Percentiles rank a stretch among this genome's conserved stretches.
phyloP scores from a whole-genome alignment of 768 basidiomycete genomes.

The Dioszegia crocea region DNA sequence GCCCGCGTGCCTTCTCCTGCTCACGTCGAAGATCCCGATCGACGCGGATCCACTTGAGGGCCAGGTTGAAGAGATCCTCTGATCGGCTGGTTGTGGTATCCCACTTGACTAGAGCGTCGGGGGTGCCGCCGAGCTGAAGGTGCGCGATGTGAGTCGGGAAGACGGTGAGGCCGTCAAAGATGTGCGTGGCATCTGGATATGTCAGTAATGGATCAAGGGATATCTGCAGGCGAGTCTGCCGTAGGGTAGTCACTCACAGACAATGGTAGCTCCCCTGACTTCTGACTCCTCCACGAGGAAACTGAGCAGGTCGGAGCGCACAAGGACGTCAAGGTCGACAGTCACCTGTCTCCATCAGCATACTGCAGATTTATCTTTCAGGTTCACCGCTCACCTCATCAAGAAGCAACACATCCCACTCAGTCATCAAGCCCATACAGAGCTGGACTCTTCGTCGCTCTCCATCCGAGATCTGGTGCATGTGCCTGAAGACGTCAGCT shows the following conservation, averaged over 20 bases:
- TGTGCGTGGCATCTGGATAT: conserved; percentile 84
- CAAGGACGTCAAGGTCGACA: conserved; percentile 93
- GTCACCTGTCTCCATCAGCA: conserved; percentile 63
- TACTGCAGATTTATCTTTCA: too few relatives aligned
- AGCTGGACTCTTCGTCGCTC: conserved; percentile 90
- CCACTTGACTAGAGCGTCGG: conserved; percentile 64
- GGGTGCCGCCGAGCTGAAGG: conserved; percentile 74
- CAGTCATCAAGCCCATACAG: conserved; percentile 89
- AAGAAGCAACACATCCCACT: conserved; percentile 87
- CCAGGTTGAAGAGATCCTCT: conserved; percentile 62
- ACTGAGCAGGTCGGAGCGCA: conserved; percentile 79
- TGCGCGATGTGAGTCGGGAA: conserved; percentile 93
- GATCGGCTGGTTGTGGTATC: conserved; percentile 5
- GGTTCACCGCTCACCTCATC: conserved; percentile 67
- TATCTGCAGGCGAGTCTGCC: neutral
- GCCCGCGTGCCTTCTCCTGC: conserved; percentile 57
- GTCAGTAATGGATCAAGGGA: conserved; percentile 2
- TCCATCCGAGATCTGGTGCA: conserved; percentile 94
- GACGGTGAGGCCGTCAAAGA: conserved; percentile 84
- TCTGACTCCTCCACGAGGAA: conserved; percentile 83
- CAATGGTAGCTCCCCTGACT: conserved; percentile 72
- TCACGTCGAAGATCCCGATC: conserved; percentile 60
- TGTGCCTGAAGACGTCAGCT: conserved; percentile 58
- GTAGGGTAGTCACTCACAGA: conserved; percentile 56
- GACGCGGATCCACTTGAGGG: conserved; percentile 79